A percentile compares a stretch with the other conserved stretches of the same genome.
Conservation (phyloP, 306 rosid species). For the Castanea crenata region DNA sequence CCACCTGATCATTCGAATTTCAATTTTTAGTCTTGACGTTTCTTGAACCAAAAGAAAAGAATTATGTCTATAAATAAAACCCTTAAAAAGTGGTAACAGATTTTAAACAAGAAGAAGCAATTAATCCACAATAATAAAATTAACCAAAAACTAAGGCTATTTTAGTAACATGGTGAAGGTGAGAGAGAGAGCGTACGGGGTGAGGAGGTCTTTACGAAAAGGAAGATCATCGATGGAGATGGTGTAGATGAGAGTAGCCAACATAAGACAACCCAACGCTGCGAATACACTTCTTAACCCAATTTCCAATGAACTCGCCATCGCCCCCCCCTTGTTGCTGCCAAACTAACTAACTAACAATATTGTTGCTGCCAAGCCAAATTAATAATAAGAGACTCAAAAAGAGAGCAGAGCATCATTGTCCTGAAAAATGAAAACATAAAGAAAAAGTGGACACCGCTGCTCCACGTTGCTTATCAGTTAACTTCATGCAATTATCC, state of each 20-base stretch:
- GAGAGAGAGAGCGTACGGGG: constrained; percentile 48
- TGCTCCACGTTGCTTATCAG: neutral
- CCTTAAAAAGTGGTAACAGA: too few species aligned
- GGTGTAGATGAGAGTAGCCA: constrained; percentile 52
- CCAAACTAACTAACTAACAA: too few species aligned
- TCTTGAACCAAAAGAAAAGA: too few species aligned
- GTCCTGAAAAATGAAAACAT: too few species aligned
- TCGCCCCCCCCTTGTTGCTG: neutral
- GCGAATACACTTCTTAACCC: constrained; percentile 46
- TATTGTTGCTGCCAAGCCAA: neutral
- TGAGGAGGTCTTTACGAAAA: constrained; percentile 54
- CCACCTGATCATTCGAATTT: constrained; percentile 50
- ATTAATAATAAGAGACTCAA: neutral
- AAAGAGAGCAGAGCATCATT: neutral
- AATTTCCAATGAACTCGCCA: constrained; percentile 46
- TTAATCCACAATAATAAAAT: too few species aligned
- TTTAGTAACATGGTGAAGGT: neutral
- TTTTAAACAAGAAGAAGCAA: neutral
- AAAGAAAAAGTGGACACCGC: neutral
- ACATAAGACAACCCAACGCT: constrained; percentile 46
- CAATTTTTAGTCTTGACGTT: too few species aligned
- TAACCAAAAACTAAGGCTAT: too few species aligned
- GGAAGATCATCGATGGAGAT: constrained; percentile 59
- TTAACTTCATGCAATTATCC: too few species aligned
- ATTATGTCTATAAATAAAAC: too few species aligned